Conservation (phyloP, 495 filamentous ascomycete species). For the Lasiosphaeria ovina region DNA sequence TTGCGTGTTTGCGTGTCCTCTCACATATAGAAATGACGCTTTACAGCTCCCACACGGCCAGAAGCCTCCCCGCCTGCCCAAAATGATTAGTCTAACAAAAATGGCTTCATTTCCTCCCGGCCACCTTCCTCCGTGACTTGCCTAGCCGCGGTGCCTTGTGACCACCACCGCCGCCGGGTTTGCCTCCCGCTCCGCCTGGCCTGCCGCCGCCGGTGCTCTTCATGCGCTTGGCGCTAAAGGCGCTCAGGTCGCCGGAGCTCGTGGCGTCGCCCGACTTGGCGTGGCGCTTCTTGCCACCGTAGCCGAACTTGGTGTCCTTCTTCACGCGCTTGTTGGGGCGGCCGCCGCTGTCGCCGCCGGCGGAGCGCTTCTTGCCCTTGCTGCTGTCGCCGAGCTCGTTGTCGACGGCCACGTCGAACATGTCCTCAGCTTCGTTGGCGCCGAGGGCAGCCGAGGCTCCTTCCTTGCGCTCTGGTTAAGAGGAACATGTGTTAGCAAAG, state of each 20-base stretch:
- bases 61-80: too few relatives aligned
- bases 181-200: constrained; percentile 12
- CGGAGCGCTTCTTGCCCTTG: constrained; percentile 39
- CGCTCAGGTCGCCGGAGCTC: constrained; percentile 72
- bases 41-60: too few relatives aligned
- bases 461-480: constrained; percentile 72
- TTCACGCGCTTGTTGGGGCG: constrained; percentile 76
- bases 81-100: not conserved
- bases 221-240: constrained; percentile 81
- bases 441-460: constrained; percentile 55
- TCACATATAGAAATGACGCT: too few relatives aligned
- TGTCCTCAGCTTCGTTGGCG: constrained; percentile 79
- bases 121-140: not conserved
- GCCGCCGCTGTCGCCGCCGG: constrained; percentile 31
- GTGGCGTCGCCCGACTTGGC: constrained; percentile 83
- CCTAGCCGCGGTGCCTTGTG: constrained; percentile 10
- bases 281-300: constrained; percentile 89
- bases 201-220: constrained; percentile 47
- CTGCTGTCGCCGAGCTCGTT: constrained; percentile 58
- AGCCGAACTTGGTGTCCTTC: constrained; percentile 90
- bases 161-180: constrained; percentile 19
- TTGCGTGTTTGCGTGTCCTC: too few relatives aligned
- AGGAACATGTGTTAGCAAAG: constrained; percentile 18
- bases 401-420: constrained; percentile 94
- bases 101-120: constrained; percentile 15